Evolutionary conservation across 495 filamentous ascomycete species (phyloP).

Genomic region (Zalerion maritima): DNA sequence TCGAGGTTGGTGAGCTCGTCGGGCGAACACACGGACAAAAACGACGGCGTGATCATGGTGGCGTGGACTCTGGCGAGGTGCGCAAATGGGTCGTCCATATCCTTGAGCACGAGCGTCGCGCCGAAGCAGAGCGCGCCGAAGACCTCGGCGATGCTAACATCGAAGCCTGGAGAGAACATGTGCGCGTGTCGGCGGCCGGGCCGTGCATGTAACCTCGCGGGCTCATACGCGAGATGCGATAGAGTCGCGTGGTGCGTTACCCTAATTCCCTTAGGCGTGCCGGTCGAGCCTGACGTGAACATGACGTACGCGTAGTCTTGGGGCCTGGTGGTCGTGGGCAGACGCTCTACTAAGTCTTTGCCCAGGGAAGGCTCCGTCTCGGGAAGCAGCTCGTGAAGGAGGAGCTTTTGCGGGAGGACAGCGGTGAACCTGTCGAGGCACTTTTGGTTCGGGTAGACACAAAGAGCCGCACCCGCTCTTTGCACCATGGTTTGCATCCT

Average conservation of each 20-base stretch:
- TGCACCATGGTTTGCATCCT: constrained; percentile 4
- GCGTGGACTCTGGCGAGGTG: constrained; percentile 11
- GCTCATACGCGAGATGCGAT: constrained; percentile 2
- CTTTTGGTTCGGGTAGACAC: neutral
- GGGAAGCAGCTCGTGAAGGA: neutral
- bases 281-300: constrained; percentile 15
- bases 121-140: constrained; percentile 12
- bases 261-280: constrained; percentile 9
- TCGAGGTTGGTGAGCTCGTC: constrained; percentile 11
- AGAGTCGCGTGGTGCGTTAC: neutral
- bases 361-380: neutral
- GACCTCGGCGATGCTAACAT: constrained; percentile 11
- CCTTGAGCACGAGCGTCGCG: constrained; percentile 11
- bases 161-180: constrained; percentile 10
- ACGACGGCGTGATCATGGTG: constrained; percentile 13
- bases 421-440: neutral
- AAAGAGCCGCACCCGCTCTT: constrained; percentile 6
- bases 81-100: constrained; percentile 8
- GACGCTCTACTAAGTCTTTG: constrained; percentile 1
- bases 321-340: constrained; percentile 2
- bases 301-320: constrained; percentile 9
- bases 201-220: constrained; percentile 3
- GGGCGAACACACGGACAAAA: constrained; percentile 6
- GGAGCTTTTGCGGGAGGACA: neutral
- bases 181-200: constrained; percentile 10